These are phyloP conservation scores for Epithele typhae DNA, from an alignment of 768 basidiomycete genomes.

Conservation along the genomic window DNA sequence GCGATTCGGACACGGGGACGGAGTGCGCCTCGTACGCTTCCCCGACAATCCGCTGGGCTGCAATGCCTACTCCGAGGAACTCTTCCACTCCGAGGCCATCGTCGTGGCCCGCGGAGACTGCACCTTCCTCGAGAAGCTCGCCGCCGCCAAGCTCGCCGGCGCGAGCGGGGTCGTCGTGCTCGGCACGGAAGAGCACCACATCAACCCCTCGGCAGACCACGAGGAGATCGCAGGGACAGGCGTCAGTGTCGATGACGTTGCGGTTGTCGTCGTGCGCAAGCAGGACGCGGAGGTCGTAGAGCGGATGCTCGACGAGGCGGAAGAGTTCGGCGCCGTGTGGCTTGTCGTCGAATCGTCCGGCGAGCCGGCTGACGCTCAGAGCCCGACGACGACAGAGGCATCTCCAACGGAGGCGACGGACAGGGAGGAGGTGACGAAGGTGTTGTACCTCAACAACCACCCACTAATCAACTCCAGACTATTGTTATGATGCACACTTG, in stretches of 20 bases:
- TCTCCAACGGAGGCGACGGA: constrained; percentile 20
- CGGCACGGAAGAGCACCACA: constrained; percentile 50
- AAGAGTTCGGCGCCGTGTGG: constrained; percentile 44
- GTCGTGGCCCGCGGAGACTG: constrained; percentile 77
- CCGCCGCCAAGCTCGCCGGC: constrained; percentile 60
- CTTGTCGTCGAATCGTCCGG: constrained; percentile 40
- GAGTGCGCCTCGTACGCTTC: constrained; percentile 53
- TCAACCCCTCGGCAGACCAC: constrained; percentile 63
- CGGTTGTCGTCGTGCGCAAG: constrained; percentile 53
- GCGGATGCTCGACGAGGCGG: constrained; percentile 52
- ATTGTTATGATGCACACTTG: constrained; percentile 14
- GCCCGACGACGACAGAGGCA: constrained; percentile 10
- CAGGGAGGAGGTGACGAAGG: constrained; percentile 34
- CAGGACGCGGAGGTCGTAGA: constrained; percentile 48
- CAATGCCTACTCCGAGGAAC: constrained; percentile 41
- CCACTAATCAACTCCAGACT: constrained; percentile 74
- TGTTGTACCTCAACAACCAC: constrained; percentile 75
- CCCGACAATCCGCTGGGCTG: constrained; percentile 57
- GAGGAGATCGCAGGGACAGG: constrained; percentile 57
- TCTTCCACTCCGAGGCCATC: constrained; percentile 49
- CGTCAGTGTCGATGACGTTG: constrained; percentile 48
- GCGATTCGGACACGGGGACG: constrained; percentile 46
- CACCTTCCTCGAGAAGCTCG: constrained; percentile 83
- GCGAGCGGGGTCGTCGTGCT: constrained; percentile 79
- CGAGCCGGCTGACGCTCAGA: constrained; percentile 1